Evolutionary conservation across 805 yeast species (phyloP).

Genomic region (Candida adriatica): DNA sequence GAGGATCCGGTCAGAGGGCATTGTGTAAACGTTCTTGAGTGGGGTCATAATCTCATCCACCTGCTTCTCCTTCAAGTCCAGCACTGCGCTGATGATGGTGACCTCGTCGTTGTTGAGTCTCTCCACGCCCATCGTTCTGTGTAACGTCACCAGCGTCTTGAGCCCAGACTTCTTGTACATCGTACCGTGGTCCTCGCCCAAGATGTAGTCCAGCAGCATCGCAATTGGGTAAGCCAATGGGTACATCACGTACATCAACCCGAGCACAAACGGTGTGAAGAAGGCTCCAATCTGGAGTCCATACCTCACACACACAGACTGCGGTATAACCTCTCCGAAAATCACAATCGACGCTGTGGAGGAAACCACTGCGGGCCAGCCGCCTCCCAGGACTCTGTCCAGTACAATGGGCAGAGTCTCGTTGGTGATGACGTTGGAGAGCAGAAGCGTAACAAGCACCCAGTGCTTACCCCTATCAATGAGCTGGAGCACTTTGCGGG

Average conservation of each 20-base stretch:
- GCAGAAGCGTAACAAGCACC: constrained; percentile 83
- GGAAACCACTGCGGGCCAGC: constrained; percentile 92
- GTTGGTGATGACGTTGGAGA: constrained; percentile 87
- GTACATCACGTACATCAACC: constrained; percentile 81
- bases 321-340: constrained; percentile 96
- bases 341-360: constrained; percentile 91
- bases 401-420: constrained; percentile 92
- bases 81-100: constrained; percentile 87
- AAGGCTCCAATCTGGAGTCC: constrained; percentile 89
- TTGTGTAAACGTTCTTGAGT: constrained; percentile 78
- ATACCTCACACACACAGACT: constrained; percentile 84
- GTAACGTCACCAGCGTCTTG: constrained; percentile 88
- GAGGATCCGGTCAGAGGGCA: constrained; percentile 74
- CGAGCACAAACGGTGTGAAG: constrained; percentile 81
- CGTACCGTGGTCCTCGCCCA: constrained; percentile 97
- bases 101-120: constrained; percentile 92
- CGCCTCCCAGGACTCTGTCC: constrained; percentile 92
- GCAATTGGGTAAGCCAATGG: constrained; percentile 94
- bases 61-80: constrained; percentile 87
- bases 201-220: constrained; percentile 62
- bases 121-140: constrained; percentile 92
- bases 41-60: constrained; percentile 93
- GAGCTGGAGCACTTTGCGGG: constrained; percentile 63
- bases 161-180: constrained; percentile 88
- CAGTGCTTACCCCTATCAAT: constrained; percentile 88